A percentile compares a stretch with the other conserved stretches of the same genome.
These are phyloP conservation scores for Aspergillus ochraceoroseus DNA, from an alignment of 2,329 filamentous ascomycete genomes.

Conservation along the genomic window DNA sequence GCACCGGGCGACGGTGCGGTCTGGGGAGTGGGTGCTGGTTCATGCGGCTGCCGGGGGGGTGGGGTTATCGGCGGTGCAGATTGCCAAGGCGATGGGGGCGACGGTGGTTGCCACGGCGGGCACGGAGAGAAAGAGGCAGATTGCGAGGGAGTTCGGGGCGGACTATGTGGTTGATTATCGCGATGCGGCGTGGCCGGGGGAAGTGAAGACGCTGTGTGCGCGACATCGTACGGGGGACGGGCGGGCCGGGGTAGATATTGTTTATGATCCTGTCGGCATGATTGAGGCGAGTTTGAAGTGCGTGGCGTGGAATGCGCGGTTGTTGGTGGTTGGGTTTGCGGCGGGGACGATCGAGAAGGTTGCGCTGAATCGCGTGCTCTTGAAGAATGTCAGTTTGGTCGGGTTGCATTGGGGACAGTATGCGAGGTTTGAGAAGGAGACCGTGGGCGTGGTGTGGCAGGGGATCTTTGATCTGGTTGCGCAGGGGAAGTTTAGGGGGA, in stretches of 20 bases:
- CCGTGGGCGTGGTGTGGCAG: slow-evolving; percentile 69
- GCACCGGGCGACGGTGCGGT: slow-evolving; percentile 67
- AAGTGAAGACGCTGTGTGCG: slow-evolving; percentile 64
- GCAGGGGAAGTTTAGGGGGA: slow-evolving; percentile 73
- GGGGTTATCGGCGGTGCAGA: slow-evolving; percentile 83
- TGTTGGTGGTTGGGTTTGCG: slow-evolving; percentile 86
- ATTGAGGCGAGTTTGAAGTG: slow-evolving; percentile 86
- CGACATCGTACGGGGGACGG: slow-evolving; percentile 58
- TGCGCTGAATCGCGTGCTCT: slow-evolving; percentile 80
- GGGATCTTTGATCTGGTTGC: slow-evolving; percentile 74
- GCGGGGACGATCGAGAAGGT: slow-evolving; percentile 84
- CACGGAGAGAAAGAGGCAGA: slow-evolving; percentile 69
- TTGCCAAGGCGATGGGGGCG: slow-evolving; percentile 87
- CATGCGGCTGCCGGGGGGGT: slow-evolving; percentile 92
- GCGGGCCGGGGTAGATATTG: slow-evolving; percentile 72
- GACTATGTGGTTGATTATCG: slow-evolving; percentile 78
- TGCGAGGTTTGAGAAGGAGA: slow-evolving; percentile 64
- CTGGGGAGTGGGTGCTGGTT: slow-evolving; percentile 80
- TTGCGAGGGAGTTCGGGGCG: slow-evolving; percentile 75
- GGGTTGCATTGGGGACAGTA: slow-evolving; percentile 93
- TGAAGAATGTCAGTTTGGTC: slow-evolving; percentile 90
- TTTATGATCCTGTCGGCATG: slow-evolving; percentile 89
- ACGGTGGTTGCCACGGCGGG: slow-evolving; percentile 91
- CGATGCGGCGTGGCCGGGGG: slow-evolving; percentile 61
- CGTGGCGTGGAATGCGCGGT: slow-evolving; percentile 83